A percentile compares a stretch with the other conserved stretches of the same genome.
These are phyloP conservation scores for Clarireedia hainanense DNA, from an alignment of 2,329 filamentous ascomycete genomes.

Conservation along the genomic window DNA sequence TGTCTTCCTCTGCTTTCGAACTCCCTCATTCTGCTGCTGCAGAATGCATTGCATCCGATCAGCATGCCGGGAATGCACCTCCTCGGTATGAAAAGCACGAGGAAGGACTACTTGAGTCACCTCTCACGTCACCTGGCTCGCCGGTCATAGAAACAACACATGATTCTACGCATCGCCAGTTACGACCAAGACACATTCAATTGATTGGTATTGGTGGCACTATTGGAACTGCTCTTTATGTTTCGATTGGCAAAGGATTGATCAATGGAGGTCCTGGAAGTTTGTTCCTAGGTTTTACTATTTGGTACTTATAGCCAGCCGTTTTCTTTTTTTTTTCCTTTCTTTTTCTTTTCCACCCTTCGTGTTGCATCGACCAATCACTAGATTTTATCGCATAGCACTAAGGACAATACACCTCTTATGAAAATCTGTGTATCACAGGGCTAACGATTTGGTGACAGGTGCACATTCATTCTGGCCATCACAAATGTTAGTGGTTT, in stretches of 20 bases:
- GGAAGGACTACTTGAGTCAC: slow-evolving; percentile 14
- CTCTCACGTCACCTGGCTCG: slow-evolving; percentile 10
- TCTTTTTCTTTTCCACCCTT: too few species aligned
- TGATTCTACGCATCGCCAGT: slow-evolving; percentile 31
- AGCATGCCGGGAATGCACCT: slow-evolving; percentile 5
- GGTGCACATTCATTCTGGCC: slow-evolving; percentile 50
- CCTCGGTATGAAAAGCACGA: slow-evolving; percentile 14
- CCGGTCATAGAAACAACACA: slow-evolving; percentile 8
- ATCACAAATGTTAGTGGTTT: slow-evolving; percentile 37
- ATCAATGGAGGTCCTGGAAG: slow-evolving; percentile 51
- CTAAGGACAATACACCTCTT: too few species aligned
- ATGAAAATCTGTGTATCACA: neutral
- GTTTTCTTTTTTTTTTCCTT: neutral
- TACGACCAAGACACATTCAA: slow-evolving; percentile 33
- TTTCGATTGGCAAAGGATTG: slow-evolving; percentile 49
- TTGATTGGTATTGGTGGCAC: slow-evolving; percentile 52
- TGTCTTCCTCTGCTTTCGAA: slow-evolving; percentile 19
- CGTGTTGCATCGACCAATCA: too few species aligned
- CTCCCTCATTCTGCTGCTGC: slow-evolving; percentile 12
- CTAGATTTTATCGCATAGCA: too few species aligned
- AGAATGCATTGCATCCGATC: slow-evolving; percentile 13
- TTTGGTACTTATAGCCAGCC: slow-evolving; percentile 36
- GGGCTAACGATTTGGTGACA: slow-evolving; percentile 36
- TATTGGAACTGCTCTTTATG: slow-evolving; percentile 49
- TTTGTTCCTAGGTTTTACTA: slow-evolving; percentile 49